Conservation (phyloP, 192 early-diverging fungal genomes). For the Backusella westeae region DNA sequence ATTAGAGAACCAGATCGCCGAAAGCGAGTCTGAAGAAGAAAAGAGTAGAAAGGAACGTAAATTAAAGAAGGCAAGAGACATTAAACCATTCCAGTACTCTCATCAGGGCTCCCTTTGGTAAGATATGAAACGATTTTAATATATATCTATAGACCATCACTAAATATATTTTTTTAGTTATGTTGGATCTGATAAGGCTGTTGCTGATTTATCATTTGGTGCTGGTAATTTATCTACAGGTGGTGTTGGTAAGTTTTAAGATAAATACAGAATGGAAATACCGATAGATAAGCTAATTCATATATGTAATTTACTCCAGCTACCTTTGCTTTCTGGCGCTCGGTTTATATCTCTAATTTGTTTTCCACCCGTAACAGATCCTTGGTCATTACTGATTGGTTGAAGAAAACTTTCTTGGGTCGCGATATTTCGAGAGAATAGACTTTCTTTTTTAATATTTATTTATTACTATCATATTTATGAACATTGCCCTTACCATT, state of each 20-base stretch:
- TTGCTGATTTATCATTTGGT: constrained; percentile 85
- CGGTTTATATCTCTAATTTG: constrained; percentile 72
- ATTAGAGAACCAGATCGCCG: constrained; percentile 23
- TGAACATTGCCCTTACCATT: not conserved
- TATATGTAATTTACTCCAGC: constrained; percentile 10
- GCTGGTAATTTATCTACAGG: constrained; percentile 62
- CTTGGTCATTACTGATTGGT: constrained; percentile 88
- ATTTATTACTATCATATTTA: not conserved
- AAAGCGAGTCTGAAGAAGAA: constrained; percentile 16
- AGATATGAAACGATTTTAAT: not conserved
- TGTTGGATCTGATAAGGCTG: constrained; percentile 89
- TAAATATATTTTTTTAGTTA: constrained; percentile 43
- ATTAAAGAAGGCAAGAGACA: constrained; percentile 33
- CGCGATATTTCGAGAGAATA: constrained; percentile 92
- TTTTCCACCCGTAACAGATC: constrained; percentile 83
- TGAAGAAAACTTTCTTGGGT: constrained; percentile 87
- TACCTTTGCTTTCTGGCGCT: constrained; percentile 78
- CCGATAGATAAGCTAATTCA: not conserved
- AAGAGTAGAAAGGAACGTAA: constrained; percentile 31
- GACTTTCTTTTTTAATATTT: not conserved
- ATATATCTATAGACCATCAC: not conserved
- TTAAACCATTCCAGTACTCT: constrained; percentile 77
- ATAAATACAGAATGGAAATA: not conserved
- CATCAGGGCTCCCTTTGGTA: constrained; percentile 78
- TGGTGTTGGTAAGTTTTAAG: constrained; percentile 40